These are phyloP conservation scores for Fusarium nanum DNA, from an alignment of 2,329 filamentous ascomycete genomes.

Conservation along the genomic window DNA sequence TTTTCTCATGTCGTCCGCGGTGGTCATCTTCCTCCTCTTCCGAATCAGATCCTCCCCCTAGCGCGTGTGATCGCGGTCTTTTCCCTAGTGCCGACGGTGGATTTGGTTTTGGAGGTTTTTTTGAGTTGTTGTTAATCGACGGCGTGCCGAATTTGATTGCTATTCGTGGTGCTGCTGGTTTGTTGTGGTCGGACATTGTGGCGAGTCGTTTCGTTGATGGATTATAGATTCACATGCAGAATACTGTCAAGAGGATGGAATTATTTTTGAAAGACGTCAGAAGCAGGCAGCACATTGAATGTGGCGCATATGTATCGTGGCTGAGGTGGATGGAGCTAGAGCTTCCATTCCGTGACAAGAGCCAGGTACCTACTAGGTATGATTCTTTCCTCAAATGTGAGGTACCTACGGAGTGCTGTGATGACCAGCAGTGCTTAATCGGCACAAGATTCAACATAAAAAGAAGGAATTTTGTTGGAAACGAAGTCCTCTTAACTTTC, in stretches of 20 bases:
- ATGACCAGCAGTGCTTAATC: background rate
- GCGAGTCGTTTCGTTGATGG: background rate
- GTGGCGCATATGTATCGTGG: constrained; percentile 11
- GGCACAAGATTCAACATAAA: background rate
- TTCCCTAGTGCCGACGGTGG: constrained; percentile 62
- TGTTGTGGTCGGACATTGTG: constrained; percentile 45
- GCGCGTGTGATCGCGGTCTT: constrained; percentile 57
- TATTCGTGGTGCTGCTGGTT: constrained; percentile 53
- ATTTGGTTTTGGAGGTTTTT: constrained; percentile 48
- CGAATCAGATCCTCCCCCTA: constrained; percentile 58
- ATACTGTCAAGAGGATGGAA: background rate
- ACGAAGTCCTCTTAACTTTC: background rate
- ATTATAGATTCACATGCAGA: constrained; percentile 1
- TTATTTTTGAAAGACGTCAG: constrained; percentile 25
- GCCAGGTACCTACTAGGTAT: too few relatives aligned
- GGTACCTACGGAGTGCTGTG: background rate
- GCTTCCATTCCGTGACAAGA: background rate
- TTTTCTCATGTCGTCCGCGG: constrained; percentile 56
- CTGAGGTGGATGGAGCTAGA: background rate
- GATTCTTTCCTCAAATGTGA: too few relatives aligned
- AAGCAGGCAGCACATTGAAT: constrained; percentile 5
- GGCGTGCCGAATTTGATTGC: constrained; percentile 61
- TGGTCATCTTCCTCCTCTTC: constrained; percentile 53
- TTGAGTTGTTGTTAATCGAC: constrained; percentile 46
- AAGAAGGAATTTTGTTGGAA: background rate